phyloP scores from a whole-genome alignment of 495 filamentous ascomycete genomes.

The Parmelia sp. region DNA sequence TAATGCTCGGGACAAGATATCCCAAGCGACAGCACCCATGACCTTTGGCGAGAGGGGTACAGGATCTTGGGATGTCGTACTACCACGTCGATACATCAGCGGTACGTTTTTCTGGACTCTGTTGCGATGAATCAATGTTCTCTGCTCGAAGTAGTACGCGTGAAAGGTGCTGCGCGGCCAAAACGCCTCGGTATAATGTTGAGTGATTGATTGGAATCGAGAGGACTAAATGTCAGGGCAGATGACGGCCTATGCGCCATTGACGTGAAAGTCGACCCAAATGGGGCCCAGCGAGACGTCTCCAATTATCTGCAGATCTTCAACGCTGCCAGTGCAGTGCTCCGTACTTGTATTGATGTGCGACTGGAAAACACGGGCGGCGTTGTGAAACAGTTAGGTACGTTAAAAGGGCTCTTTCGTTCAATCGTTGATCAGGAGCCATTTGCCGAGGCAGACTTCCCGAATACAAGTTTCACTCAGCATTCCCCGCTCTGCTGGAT shows the following conservation, averaged over 20 bases:
- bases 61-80: background rate
- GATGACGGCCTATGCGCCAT: background rate
- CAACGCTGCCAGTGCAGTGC: background rate
- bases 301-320: background rate
- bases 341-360: background rate
- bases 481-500: background rate
- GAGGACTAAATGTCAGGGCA: background rate
- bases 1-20: background rate
- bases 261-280: background rate
- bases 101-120: background rate
- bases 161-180: background rate
- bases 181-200: no score
- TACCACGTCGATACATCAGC: background rate
- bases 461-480: background rate
- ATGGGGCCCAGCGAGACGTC: background rate
- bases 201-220: background rate
- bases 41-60: background rate
- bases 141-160: background rate
- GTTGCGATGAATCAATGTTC: background rate
- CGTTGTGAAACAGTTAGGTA: background rate
- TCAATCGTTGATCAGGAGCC: background rate
- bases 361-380: background rate
- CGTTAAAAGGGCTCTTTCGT: background rate
- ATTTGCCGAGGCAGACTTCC: background rate
- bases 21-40: constrained; percentile 16